Evolutionary conservation across 495 filamentous ascomycete genomes (phyloP).

Genomic region (Trichocladium antarcticum): DNA sequence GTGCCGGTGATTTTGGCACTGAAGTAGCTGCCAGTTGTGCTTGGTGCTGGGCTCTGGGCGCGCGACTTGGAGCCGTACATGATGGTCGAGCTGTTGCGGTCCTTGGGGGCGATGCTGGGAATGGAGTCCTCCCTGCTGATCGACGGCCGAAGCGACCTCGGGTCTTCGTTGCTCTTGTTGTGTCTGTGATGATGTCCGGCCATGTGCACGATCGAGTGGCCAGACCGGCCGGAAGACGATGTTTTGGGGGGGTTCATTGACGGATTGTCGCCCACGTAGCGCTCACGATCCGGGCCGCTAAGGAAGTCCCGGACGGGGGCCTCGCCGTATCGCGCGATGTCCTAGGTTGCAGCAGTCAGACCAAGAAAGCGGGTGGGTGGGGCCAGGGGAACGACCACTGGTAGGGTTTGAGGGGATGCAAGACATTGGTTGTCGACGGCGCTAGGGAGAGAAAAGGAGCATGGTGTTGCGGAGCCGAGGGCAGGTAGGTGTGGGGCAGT

Average conservation of each 20-base stretch:
- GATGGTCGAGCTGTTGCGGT: conserved; percentile 34
- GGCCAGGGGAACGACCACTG: not conserved
- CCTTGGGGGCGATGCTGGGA: conserved; percentile 39
- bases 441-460: conserved; percentile 3
- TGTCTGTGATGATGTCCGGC: conserved; percentile 64
- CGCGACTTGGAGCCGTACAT: conserved; percentile 39
- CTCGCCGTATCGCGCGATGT: conserved; percentile 71
- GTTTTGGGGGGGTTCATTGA: conserved; percentile 37
- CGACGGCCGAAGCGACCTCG: conserved; percentile 48
- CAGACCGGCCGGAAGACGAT: conserved; percentile 42
- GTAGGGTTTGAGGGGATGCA: not conserved
- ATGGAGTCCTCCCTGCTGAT: conserved; percentile 61
- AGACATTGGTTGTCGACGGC: not conserved
- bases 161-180: conserved; percentile 63
- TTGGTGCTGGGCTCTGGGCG: conserved; percentile 67
- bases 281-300: conserved; percentile 57
- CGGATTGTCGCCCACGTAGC: conserved; percentile 40
- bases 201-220: conserved; percentile 44
- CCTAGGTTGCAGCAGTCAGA: conserved; percentile 35
- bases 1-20: conserved; percentile 36
- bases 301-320: conserved; percentile 68
- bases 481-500: conserved; percentile 8
- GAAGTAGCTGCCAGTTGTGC: conserved; percentile 45
- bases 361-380: not conserved
- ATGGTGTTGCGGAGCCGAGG: conserved; percentile 5